These are phyloP conservation scores for Haplographium delicatum DNA, from an alignment of 495 filamentous ascomycete genomes.

Conservation along the genomic window DNA sequence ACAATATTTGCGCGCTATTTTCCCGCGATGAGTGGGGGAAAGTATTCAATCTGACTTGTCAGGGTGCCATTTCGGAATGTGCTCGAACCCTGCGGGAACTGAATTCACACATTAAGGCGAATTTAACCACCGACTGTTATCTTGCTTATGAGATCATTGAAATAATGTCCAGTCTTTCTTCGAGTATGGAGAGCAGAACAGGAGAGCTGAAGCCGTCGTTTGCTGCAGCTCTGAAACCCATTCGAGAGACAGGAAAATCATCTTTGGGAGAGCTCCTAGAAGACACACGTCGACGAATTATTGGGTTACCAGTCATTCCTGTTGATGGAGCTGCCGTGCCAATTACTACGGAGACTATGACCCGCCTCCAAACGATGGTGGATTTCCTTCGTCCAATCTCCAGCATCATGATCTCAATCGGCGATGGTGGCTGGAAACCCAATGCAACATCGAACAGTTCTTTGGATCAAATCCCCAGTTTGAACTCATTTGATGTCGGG, in stretches of 20 bases:
- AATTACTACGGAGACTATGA: conserved; percentile 79
- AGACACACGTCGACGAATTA: conserved; percentile 69
- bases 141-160: conserved; percentile 95
- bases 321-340: conserved; percentile 73
- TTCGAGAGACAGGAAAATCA: conserved; percentile 84
- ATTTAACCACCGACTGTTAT: conserved; percentile 90
- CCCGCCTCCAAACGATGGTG: conserved; percentile 77
- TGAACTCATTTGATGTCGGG: conserved; percentile 77
- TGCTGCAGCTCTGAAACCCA: conserved; percentile 78
- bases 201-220: conserved; percentile 81
- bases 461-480: conserved; percentile 60
- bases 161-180: conserved; percentile 75
- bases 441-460: conserved; percentile 42
- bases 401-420: conserved; percentile 84
- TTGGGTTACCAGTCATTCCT: conserved; percentile 59
- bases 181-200: conserved; percentile 72
- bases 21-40: conserved; percentile 74
- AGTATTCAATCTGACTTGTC: conserved; percentile 72
- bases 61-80: conserved; percentile 70
- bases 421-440: conserved; percentile 84
- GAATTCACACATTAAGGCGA: conserved; percentile 79
- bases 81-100: conserved; percentile 82
- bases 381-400: conserved; percentile 82
- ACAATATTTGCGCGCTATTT: conserved; percentile 80
- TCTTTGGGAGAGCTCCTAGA: conserved; percentile 82